These are phyloP conservation scores for Apocynum venetum DNA, from an alignment of 257 asterid species.

Conservation along the genomic window DNA sequence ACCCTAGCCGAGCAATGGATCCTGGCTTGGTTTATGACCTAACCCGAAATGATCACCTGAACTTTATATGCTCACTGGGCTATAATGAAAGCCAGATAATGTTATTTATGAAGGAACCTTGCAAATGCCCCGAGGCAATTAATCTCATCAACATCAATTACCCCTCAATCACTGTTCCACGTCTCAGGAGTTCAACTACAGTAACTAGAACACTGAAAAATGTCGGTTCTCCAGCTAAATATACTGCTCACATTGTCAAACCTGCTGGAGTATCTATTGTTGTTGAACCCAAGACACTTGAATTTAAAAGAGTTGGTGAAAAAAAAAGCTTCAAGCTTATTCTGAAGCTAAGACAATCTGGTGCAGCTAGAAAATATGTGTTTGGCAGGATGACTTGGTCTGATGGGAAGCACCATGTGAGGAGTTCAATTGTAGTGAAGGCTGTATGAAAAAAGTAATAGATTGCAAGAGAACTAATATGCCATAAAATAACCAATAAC, in stretches of 20 bases:
- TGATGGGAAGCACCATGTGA: constrained; percentile 69
- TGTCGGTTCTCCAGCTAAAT: constrained; percentile 63
- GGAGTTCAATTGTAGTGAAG: constrained; percentile 74
- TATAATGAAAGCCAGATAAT: constrained; percentile 38
- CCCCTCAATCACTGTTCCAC: constrained; percentile 85
- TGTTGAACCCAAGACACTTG: constrained; percentile 41
- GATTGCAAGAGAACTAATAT: no score
- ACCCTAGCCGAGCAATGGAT: constrained; percentile 76
- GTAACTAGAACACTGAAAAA: constrained; percentile 59
- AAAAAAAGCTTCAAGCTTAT: constrained; percentile 10
- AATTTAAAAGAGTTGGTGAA: constrained; percentile 35
- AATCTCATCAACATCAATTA: constrained; percentile 61
- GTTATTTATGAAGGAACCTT: constrained; percentile 29
- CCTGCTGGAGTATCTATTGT: constrained; percentile 51
- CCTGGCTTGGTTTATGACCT: constrained; percentile 7
- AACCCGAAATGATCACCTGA: not conserved
- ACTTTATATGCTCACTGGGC: constrained; percentile 35
- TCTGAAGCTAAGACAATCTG: constrained; percentile 6
- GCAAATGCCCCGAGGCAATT: constrained; percentile 36
- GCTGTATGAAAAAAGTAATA: no score
- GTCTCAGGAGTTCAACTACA: constrained; percentile 40
- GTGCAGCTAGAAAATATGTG: constrained; percentile 41
- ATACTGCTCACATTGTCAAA: constrained; percentile 41
- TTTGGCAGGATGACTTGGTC: constrained; percentile 81
- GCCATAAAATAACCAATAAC: no score